phyloP scores from a whole-genome alignment of 495 filamentous ascomycete species.

The Neurospora tetrasperma region DNA sequence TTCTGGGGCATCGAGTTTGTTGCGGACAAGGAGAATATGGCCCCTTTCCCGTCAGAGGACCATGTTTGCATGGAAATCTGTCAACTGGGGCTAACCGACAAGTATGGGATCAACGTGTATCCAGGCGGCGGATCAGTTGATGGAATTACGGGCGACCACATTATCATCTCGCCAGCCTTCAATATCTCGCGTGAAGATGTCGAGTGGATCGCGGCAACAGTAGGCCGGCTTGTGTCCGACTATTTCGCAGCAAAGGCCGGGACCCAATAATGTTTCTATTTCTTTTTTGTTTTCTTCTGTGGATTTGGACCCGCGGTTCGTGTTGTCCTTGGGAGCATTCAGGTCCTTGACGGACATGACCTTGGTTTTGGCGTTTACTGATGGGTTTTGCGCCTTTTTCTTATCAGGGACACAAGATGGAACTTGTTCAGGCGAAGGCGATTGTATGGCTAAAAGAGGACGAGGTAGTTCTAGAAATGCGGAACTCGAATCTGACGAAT shows the following conservation, averaged over 20 bases:
- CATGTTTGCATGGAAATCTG: conserved; percentile 41
- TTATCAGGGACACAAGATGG: not conserved
- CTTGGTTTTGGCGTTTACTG: not conserved
- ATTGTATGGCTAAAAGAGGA: not conserved
- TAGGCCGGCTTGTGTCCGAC: conserved; percentile 31
- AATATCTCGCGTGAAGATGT: conserved; percentile 54
- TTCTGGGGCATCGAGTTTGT: conserved; percentile 57
- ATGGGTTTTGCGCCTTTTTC: not conserved
- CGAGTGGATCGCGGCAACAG: conserved; percentile 39
- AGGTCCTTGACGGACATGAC: not conserved
- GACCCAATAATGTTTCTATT: not conserved
- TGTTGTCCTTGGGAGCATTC: not conserved
- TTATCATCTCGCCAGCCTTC: conserved; percentile 67
- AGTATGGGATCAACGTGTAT: conserved; percentile 59
- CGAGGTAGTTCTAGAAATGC: not conserved
- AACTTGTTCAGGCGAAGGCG: not conserved
- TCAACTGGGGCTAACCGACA: conserved; percentile 37
- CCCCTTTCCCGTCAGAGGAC: conserved; percentile 33
- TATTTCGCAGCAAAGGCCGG: conserved; percentile 16
- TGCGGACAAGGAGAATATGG: conserved; percentile 35
- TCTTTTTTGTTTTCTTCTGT: not conserved
- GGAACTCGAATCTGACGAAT: not conserved
- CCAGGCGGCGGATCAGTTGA: conserved; percentile 58
- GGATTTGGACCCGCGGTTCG: not conserved
- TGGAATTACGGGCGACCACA: conserved; percentile 60